These are phyloP conservation scores for Tillandsia fasciculata DNA, from an alignment of 176 grass and related monocot genomes.

Conservation along the genomic window DNA sequence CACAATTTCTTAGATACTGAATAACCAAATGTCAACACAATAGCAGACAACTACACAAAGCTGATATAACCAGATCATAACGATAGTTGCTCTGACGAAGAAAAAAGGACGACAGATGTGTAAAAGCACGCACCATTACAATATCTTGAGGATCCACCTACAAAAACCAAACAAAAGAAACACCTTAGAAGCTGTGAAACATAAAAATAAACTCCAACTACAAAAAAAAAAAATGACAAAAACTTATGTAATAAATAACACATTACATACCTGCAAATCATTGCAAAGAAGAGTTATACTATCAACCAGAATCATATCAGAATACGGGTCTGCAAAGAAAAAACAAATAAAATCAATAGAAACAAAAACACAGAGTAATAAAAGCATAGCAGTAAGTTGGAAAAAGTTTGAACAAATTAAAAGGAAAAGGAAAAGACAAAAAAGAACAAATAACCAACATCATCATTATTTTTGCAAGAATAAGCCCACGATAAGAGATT, in stretches of 20 bases:
- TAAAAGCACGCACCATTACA: slow-evolving; percentile 64
- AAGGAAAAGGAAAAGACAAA: not conserved
- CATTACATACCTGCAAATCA: slow-evolving; percentile 52
- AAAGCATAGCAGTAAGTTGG: not conserved
- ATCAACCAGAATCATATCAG: slow-evolving; percentile 92
- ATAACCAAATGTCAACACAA: too few species aligned
- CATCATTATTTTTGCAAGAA: too few species aligned
- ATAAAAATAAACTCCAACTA: slow-evolving; percentile 14
- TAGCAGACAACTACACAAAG: too few species aligned
- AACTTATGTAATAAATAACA: slow-evolving; percentile 11
- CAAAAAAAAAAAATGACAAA: slow-evolving; percentile 18
- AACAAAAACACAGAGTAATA: not conserved
- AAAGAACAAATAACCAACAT: too few species aligned
- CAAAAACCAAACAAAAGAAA: slow-evolving; percentile 32
- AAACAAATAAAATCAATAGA: not conserved
- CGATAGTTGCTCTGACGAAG: too few species aligned
- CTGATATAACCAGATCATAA: too few species aligned
- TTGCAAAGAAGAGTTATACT: slow-evolving; percentile 90
- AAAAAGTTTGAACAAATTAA: not conserved
- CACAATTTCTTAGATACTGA: too few species aligned
- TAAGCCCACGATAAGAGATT: too few species aligned
- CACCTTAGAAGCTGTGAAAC: slow-evolving; percentile 5
- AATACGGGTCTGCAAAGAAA: slow-evolving; percentile 61
- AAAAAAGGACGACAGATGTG: slow-evolving; percentile 12
- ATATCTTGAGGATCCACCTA: slow-evolving; percentile 98